Evolutionary conservation across 192 early-diverging fungal genomes (phyloP), one percentile per base, ranked within the genome.

Genomic region (Backusella tarrabulga): DNA sequence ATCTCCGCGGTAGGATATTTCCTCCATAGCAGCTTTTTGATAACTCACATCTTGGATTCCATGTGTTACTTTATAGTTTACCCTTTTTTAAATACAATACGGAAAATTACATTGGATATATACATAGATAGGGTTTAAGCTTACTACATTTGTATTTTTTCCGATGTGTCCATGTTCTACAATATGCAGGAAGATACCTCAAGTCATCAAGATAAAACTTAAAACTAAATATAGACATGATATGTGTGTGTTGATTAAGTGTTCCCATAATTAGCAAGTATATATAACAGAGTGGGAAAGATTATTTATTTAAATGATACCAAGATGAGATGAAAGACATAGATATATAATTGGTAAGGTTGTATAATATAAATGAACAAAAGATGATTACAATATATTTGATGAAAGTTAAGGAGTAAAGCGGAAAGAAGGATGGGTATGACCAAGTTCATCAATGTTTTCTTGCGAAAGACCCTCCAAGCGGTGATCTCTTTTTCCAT

Each of bases 401-500:
- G 46, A 50, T 17, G 46, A 46, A 26, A 21, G 3, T 26, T 71
- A 71, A 40, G 38, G 70, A 14, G 70, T 71, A 40, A 71, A 71
- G 0, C 41, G 35, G 70, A 71, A 71, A 23, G 35, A 29, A 26
- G 70, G 70, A n/a, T 71, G 70, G 12, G 70, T 26, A 41, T 71
- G 70, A 17, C 70, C 70, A 71, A 71, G 70, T 26, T 71, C 36
- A 71, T 71, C 40, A 26, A 71, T 71, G n/a, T 71, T 41, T 26
- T 71, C 70, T 26, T 71, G 70, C 1, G 70, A 71, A 26, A 71
- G 70, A 17, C 41, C 41, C 23, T 71, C 70, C 40, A 71, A 23
- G 23, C 35, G 23, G 6, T 71, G 40, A 4, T 71, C 40, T 46
- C 70, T 63, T 23, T 63, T 63, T 63, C 56, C 56, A 32, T 11